These are phyloP conservation scores for Melastoma candidum DNA, from an alignment of 441 rosid species.

Conservation along the genomic window DNA sequence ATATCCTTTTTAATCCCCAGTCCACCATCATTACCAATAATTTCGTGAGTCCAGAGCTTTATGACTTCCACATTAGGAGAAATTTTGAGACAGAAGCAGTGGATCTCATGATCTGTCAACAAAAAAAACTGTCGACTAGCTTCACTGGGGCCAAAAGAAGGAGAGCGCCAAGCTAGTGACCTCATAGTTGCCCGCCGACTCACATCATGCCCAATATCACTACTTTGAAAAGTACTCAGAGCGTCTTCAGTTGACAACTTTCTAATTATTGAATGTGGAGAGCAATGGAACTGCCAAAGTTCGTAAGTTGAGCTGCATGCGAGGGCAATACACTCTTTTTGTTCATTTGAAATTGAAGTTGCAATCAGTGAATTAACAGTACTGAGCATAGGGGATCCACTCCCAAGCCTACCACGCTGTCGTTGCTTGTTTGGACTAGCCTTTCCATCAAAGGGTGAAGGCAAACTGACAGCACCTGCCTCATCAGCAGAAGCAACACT, in stretches of 20 bases:
- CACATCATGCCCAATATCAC: slow-evolving; percentile 26
- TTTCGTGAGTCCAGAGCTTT: slow-evolving; percentile 77
- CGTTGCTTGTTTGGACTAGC: slow-evolving; percentile 22
- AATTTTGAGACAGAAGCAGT: slow-evolving; percentile 43
- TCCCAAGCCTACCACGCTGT: slow-evolving; percentile 25
- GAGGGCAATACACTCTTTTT: slow-evolving; percentile 53
- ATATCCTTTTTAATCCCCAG: slow-evolving; percentile 78
- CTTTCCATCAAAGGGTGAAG: slow-evolving; percentile 34
- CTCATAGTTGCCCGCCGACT: slow-evolving; percentile 69
- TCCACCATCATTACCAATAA: slow-evolving; percentile 77
- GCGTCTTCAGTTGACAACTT: slow-evolving; percentile 29
- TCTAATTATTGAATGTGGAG: slow-evolving; percentile 36
- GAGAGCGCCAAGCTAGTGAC: slow-evolving; percentile 66
- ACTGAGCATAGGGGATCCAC: slow-evolving; percentile 24
- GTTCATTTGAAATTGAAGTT: slow-evolving; percentile 28
- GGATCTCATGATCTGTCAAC: slow-evolving; percentile 72
- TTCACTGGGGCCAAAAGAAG: slow-evolving; percentile 27
- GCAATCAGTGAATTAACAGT: slow-evolving; percentile 64
- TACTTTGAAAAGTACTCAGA: slow-evolving; percentile 25
- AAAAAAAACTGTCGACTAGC: slow-evolving; percentile 50
- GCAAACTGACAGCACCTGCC: slow-evolving; percentile 16
- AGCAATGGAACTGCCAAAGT: slow-evolving; percentile 72
- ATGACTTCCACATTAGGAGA: slow-evolving; percentile 38
- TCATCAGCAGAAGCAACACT: slow-evolving; percentile 36
- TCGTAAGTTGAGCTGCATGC: slow-evolving; percentile 66